Conservation (phyloP, 2,329 filamentous ascomycete species). For the Venturia carpophila region DNA sequence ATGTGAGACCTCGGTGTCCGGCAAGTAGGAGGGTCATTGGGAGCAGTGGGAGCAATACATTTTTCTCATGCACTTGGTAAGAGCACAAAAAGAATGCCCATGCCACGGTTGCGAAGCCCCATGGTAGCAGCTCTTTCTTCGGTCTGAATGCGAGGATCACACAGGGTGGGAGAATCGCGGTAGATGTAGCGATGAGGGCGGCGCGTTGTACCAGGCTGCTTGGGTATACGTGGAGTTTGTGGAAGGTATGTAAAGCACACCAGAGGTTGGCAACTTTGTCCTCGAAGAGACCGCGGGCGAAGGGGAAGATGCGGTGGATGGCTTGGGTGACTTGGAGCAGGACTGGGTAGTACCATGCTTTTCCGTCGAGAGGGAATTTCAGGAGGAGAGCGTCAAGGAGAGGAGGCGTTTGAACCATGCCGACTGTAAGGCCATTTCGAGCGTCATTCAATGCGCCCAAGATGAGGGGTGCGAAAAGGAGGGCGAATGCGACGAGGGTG, state of each 20-base stretch:
- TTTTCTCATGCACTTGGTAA: slow-evolving; percentile 98
- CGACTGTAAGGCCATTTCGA: slow-evolving; percentile 50
- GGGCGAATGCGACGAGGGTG: slow-evolving; percentile 63
- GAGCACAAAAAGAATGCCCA: slow-evolving; percentile 98
- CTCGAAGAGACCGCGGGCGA: slow-evolving; percentile 91
- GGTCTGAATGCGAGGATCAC: slow-evolving; percentile 71
- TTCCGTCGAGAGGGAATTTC: slow-evolving; percentile 48
- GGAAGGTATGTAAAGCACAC: slow-evolving; percentile 82
- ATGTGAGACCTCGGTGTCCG: slow-evolving; percentile 66
- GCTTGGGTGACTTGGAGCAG: slow-evolving; percentile 75
- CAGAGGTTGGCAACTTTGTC: slow-evolving; percentile 99
- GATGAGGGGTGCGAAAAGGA: slow-evolving; percentile 69
- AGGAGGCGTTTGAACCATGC: slow-evolving; percentile 51
- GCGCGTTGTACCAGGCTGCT: slow-evolving; percentile 63
- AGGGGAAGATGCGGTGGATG: slow-evolving; percentile 89
- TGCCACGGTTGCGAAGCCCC: slow-evolving; percentile 72
- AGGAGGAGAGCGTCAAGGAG: slow-evolving; percentile 52
- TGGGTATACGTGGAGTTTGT: slow-evolving; percentile 76
- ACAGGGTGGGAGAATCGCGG: slow-evolving; percentile 71
- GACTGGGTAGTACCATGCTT: slow-evolving; percentile 64
- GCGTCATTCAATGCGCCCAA: slow-evolving; percentile 62
- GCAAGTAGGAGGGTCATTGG: slow-evolving; percentile 87
- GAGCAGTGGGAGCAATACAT: slow-evolving; percentile 80
- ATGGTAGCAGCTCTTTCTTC: slow-evolving; percentile 65
- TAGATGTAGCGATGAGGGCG: slow-evolving; percentile 66